Percentiles rank a stretch among this genome's conserved stretches.
phyloP scores from a whole-genome alignment of 768 basidiomycete species.

The Panus rudis region DNA sequence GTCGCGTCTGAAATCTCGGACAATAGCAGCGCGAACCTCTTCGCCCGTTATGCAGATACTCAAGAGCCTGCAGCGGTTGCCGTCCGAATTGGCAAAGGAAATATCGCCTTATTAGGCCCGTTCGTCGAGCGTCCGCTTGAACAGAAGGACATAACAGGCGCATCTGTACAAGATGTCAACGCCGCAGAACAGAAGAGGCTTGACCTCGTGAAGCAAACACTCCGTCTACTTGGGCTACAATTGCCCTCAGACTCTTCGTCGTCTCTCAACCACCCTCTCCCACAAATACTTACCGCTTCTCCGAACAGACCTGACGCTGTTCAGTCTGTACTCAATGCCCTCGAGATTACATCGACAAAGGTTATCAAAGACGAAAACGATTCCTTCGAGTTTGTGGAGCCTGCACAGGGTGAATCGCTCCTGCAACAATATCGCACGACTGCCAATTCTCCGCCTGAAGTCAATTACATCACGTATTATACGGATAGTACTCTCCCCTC shows the following conservation, averaged over 20 bases:
- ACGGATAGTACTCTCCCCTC: conserved; percentile 41
- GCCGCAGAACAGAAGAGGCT: conserved; percentile 14
- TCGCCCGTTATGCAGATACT: conserved; percentile 31
- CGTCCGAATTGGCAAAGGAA: conserved; percentile 27
- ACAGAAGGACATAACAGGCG: conserved; percentile 20
- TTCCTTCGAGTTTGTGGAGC: conserved; percentile 53
- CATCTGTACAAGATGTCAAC: conserved; percentile 9
- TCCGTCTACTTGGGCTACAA: conserved; percentile 31
- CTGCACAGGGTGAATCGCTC: conserved; percentile 26
- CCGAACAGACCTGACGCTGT: conserved; percentile 19
- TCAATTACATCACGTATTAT: conserved; percentile 50
- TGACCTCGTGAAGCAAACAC: conserved; percentile 25
- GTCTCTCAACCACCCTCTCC: conserved; percentile 20
- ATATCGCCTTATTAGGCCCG: conserved; percentile 48
- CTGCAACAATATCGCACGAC: conserved; percentile 21
- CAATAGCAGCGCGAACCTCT: conserved; percentile 17
- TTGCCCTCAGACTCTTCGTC: conserved; percentile 28
- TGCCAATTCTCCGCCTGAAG: conserved; percentile 17
- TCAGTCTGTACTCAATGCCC: conserved; percentile 31
- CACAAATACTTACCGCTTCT: conserved; percentile 25
- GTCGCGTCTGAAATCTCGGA: conserved; percentile 35
- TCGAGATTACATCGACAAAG: conserved; percentile 28
- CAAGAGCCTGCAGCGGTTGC: conserved; percentile 27
- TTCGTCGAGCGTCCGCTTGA: conserved; percentile 50
- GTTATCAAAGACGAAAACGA: conserved; percentile 63